Base-by-base conservation (phyloP, 495 filamentous ascomycete genomes). In the Neurospora sp. region DNA sequence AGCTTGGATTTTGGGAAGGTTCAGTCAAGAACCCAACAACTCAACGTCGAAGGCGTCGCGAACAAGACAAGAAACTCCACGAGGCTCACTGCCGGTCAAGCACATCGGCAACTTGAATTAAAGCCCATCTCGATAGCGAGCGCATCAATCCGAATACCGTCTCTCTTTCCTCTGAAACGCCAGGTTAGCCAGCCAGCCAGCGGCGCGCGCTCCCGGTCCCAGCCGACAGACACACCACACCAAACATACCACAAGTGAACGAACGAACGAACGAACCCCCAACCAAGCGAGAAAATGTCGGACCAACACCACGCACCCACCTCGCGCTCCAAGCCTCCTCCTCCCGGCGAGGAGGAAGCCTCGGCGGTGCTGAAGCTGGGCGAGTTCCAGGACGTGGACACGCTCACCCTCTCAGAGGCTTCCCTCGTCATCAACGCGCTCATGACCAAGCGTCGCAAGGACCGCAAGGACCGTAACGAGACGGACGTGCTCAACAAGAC, bases 371-470 rank as follows among this genome's bases (percentile, higher is more conserved):
- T 98, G 71, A 90, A 89, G 77, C 92, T 99, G 38, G 96, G 96
- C 81, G 95, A 97, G 76, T 97, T 98, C 83, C 88, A 94, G 75
- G 86, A 93, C 78, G 93, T 94, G 42, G 93, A 94, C 75, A 92
- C 92, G 3, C 86, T 99, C 70, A 95, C 93, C 40, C 85, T 97
- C 40, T 94, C 92, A 14, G 96, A 97, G 79, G 94, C 95, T n/a
- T 88, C 93, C 73, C 87, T 97, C 42, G 90, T 98, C 75, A 93
- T 98, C 75, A 93, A 93, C 78, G 94, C 93, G 68, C 89, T 97
- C 38, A 87, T 96, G 71, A 86, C 91, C 48, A 92, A 91, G 81
- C 86, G 92, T n/a, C 84, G 85, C 72, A 86, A 87, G 71, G 87
- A 89, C 74, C 84, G 86, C 73, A 90, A 89, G 80, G 87, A 89